Evolutionary conservation across 1,284 basidiomycete species (phyloP), one percentile per base, ranked within the genome.

Genomic region (Pulchroboletus neoregius): DNA sequence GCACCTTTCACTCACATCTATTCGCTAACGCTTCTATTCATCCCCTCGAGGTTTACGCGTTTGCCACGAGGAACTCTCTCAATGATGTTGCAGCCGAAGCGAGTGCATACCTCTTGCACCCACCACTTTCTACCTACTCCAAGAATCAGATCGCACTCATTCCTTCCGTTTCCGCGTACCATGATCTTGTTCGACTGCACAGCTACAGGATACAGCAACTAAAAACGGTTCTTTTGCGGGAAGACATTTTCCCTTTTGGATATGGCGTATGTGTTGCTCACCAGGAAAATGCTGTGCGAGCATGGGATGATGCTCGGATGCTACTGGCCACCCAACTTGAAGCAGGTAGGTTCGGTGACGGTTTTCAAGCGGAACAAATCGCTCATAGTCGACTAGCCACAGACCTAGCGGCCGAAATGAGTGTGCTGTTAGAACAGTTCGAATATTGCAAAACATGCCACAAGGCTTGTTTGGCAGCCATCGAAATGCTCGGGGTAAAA

Each of bases 241-340:
- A 84, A 55, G 74, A 78, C 23, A 69, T 86, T 27, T 86, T 86
- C 55, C 84, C 83, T 16, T 78, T 82, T 63, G 80, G 80, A 20
- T 86, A 85, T 49, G 82, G 84, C 9, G 65, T 63, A 48, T 86
- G 83, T 58, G 33, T 62, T 20, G 57, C 61, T 30, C 82, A 85
- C 62, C 63, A 66, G 35, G 64, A 70, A 22, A 58, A 67, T 33
- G 74, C 78, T 0, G 60, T 54, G 31, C 58, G 61, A 4, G 56
- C 65, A 11, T 86, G 82, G 83, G 73, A 79, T 36, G 60, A 71
- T 35, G 68, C 71, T 48, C 71, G 71, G 51, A 46, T 50, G 39
- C 12, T 49, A 22, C 55, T 81, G 28, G 66, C 71, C 13, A 57
- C 60, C 18, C 65, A 69, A 48, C 68, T 84, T 26, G 72, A 81